These are phyloP conservation scores for Aspergillus arachidicola DNA, from an alignment of 2,329 filamentous ascomycete species.

Conservation along the genomic window DNA sequence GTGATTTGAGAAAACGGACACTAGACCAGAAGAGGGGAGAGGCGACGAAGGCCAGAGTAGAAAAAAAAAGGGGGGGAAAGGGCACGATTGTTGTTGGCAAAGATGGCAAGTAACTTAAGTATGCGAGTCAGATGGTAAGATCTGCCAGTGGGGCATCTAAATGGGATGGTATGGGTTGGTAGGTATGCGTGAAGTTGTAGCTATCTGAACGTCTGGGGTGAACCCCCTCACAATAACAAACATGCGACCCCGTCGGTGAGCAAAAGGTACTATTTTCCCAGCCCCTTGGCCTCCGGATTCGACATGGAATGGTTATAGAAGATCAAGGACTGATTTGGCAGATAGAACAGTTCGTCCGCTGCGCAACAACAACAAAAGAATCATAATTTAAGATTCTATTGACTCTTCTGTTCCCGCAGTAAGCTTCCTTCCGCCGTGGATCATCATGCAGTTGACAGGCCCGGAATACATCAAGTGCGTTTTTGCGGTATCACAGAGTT, in stretches of 20 bases:
- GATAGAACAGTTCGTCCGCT: background rate
- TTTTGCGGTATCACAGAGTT: background rate
- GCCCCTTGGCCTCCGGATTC: background rate
- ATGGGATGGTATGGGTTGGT: background rate
- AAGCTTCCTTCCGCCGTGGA: constrained; percentile 3
- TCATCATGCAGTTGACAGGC: background rate
- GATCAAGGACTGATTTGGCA: no score
- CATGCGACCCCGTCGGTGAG: background rate
- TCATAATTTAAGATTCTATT: background rate
- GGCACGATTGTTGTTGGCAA: background rate
- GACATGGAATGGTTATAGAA: background rate
- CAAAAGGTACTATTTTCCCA: background rate
- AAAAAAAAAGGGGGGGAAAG: background rate
- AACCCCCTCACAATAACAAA: background rate
- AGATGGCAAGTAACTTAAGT: background rate
- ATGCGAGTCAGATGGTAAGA: constrained; percentile 13
- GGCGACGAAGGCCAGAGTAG: background rate
- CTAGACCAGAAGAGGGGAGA: constrained; percentile 1
- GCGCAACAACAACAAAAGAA: background rate
- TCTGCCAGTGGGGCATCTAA: constrained; percentile 11
- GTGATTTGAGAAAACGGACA: background rate
- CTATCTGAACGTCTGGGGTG: background rate
- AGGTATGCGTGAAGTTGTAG: background rate
- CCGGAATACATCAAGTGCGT: background rate
- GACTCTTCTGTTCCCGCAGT: background rate